A percentile compares a stretch with the other conserved stretches of the same genome.
Conservation (phyloP, 2,329 filamentous ascomycete species). For the Botrytis hyacinthi region DNA sequence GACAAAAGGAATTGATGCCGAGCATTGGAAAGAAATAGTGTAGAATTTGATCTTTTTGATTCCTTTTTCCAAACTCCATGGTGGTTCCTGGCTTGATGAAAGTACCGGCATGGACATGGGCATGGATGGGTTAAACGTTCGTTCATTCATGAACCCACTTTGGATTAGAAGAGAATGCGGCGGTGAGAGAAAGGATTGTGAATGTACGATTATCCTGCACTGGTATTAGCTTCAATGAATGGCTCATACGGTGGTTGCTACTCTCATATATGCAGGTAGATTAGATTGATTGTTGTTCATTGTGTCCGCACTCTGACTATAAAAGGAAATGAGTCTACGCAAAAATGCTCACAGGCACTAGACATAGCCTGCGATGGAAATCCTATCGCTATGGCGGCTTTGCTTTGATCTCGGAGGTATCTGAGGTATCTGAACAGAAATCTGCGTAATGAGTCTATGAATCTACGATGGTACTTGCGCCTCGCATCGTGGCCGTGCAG, state of each 20-base stretch:
- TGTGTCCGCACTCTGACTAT: background rate
- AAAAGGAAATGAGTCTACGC: background rate
- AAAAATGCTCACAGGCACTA: background rate
- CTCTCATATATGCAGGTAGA: background rate
- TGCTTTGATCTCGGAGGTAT: background rate
- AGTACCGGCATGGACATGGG: background rate
- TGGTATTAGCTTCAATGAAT: background rate
- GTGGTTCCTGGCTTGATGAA: background rate
- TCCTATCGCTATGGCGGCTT: background rate
- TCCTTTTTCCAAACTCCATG: background rate
- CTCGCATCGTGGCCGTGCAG: background rate
- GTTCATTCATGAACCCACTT: background rate
- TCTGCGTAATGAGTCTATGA: background rate
- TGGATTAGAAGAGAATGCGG: background rate
- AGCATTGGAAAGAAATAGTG: background rate
- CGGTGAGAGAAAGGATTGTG: background rate
- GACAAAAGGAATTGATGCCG: background rate
- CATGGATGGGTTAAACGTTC: background rate
- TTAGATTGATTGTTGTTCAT: background rate
- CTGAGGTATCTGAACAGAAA: background rate
- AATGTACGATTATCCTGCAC: background rate
- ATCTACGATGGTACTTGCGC: conserved; percentile 1
- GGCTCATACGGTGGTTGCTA: background rate
- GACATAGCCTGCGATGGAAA: background rate
- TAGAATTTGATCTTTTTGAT: background rate